phyloP scores from a whole-genome alignment of 768 basidiomycete species.

The Butyriboletus loyo region DNA sequence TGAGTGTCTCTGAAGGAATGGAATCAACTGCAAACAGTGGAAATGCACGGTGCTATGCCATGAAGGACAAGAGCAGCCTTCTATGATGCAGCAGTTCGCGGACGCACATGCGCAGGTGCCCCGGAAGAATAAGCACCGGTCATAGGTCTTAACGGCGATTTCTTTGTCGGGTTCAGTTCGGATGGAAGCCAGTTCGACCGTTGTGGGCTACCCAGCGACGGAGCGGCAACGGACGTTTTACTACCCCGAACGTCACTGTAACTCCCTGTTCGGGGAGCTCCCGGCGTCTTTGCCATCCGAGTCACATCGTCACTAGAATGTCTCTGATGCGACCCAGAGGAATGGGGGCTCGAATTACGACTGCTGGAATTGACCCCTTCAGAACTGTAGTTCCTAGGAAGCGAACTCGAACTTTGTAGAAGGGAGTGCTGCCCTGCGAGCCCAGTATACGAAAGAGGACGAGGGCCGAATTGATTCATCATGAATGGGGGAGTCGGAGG shows the following conservation, averaged over 20 bases:
- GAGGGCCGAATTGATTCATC: conserved; percentile 53
- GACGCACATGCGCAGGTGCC: conserved; percentile 13
- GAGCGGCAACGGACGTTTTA: conserved; percentile 5
- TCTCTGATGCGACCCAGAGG: conserved; percentile 26
- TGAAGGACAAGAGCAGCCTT: not conserved
- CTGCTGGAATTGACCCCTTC: conserved; percentile 19
- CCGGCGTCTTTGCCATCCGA: conserved; percentile 8
- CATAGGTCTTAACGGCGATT: conserved; percentile 13
- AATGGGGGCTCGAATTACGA: conserved; percentile 18
- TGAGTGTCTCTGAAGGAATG: conserved; percentile 23
- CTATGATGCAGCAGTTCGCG: conserved; percentile 23
- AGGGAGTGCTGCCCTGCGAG: conserved; percentile 32
- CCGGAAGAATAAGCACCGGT: conserved; percentile 13
- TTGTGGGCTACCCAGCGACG: conserved; percentile 12
- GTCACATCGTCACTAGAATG: conserved; percentile 32
- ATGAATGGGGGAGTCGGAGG: conserved; percentile 77
- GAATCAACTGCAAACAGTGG: conserved; percentile 8
- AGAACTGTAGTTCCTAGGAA: conserved; percentile 25
- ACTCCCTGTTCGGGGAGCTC: conserved; percentile 15
- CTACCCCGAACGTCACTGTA: conserved; percentile 15
- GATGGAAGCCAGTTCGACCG: conserved; percentile 26
- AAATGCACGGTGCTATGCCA: conserved; percentile 6
- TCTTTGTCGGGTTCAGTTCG: conserved; percentile 14
- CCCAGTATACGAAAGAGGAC: conserved; percentile 35
- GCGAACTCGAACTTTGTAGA: conserved; percentile 18